A percentile compares a stretch with the other conserved stretches of the same genome.
Evolutionary conservation across 495 filamentous ascomycete species (phyloP).

Genomic region (Xylaria telfairii): DNA sequence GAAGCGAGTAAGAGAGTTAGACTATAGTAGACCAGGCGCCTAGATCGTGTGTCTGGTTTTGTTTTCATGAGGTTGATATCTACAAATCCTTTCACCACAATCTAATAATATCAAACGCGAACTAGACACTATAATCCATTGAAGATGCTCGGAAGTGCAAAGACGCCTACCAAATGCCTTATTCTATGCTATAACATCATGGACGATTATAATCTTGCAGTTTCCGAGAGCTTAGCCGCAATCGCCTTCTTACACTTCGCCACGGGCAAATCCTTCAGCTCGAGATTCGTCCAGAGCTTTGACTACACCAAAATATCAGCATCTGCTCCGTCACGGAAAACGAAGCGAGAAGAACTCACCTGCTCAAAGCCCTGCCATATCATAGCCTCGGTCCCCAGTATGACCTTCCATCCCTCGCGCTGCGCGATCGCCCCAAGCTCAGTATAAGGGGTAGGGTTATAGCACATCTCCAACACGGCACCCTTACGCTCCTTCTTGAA

Average conservation of each 20-base stretch:
- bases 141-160: not conserved
- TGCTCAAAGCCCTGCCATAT: conserved; percentile 80
- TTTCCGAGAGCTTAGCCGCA: conserved; percentile 42
- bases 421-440: conserved; percentile 63
- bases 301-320: conserved; percentile 38
- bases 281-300: conserved; percentile 65
- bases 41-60: conserved; percentile 23
- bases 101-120: not conserved
- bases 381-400: conserved; percentile 72
- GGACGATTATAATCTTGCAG: conserved; percentile 15
- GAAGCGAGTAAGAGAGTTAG: conserved; percentile 64
- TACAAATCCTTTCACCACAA: not conserved
- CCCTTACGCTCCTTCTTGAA: conserved; percentile 61
- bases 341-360: conserved; percentile 29
- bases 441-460: conserved; percentile 73
- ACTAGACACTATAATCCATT: not conserved
- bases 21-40: conserved; percentile 65
- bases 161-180: conserved; percentile 6
- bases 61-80: not conserved
- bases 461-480: conserved; percentile 80
- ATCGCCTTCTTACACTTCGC: conserved; percentile 59
- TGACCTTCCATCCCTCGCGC: conserved; percentile 68
- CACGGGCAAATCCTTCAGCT: conserved; percentile 60
- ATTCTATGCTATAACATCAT: not conserved
- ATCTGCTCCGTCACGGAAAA: not conserved